A percentile compares a stretch with the other conserved stretches of the same genome.
phyloP scores from a whole-genome alignment of 73 alveolate species.

The Durusdinium trenchii region DNA sequence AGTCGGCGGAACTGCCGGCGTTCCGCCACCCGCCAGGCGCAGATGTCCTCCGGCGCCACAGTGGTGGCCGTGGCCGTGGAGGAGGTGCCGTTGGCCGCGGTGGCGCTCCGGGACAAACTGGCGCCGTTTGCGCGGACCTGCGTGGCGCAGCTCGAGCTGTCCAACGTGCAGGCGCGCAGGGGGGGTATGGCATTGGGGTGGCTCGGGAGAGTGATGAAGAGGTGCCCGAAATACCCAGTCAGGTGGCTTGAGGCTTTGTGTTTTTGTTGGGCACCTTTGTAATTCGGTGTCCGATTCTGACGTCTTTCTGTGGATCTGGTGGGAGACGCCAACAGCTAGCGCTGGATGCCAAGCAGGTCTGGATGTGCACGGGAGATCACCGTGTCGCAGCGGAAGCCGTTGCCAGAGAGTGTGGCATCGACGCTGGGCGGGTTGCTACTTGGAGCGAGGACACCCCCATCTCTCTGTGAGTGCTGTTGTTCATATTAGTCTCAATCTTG shows the following conservation, averaged over 20 bases:
- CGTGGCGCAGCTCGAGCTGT: constrained; percentile 81
- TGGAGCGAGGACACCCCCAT: too few species aligned
- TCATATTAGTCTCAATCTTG: too few species aligned
- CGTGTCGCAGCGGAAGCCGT: constrained; percentile 60
- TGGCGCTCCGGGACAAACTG: constrained; percentile 76
- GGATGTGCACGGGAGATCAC: constrained; percentile 94
- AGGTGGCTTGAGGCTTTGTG: too few species aligned
- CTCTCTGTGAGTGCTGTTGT: too few species aligned
- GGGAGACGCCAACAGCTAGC: neutral
- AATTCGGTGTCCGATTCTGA: too few species aligned
- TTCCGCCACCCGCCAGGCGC: constrained; percentile 14
- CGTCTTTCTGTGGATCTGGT: too few species aligned
- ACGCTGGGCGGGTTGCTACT: constrained; percentile 40
- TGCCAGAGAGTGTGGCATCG: constrained; percentile 66
- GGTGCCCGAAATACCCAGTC: too few species aligned
- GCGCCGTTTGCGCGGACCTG: constrained; percentile 81
- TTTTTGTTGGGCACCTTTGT: too few species aligned
- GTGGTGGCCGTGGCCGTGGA: constrained; percentile 76
- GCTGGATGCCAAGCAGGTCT: constrained; percentile 4
- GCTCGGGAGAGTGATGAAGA: too few species aligned
- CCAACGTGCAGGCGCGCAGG: constrained; percentile 42
- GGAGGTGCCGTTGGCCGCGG: constrained; percentile 47
- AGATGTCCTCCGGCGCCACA: constrained; percentile 49
- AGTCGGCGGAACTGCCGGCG: too few species aligned
- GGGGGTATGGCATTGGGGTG: too few species aligned